A percentile compares a stretch with the other conserved stretches of the same genome.
These are phyloP conservation scores for Quercus phellos DNA, from an alignment of 331 rosid species.

Conservation along the genomic window DNA sequence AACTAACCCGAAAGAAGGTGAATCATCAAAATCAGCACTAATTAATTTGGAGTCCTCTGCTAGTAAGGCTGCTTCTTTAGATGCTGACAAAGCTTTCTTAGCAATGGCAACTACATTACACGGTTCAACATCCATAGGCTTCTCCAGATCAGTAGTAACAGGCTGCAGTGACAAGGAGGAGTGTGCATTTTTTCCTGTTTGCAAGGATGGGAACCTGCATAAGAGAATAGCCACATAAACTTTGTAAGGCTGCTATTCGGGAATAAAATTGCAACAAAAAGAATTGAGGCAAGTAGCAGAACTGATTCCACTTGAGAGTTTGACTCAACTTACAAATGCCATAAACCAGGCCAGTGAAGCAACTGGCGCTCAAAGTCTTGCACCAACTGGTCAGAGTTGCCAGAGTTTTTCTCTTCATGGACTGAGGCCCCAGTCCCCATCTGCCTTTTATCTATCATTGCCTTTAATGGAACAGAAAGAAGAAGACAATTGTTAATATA, in stretches of 20 bases:
- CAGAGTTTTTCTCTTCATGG: conserved; percentile 27
- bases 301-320: not conserved
- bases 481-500: not conserved
- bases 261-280: not conserved
- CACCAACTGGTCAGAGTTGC: conserved; percentile 21
- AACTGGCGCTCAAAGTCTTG: conserved; percentile 32
- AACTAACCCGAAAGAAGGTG: conserved; percentile 31
- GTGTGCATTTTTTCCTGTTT: conserved; percentile 20
- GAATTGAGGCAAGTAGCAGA: not conserved
- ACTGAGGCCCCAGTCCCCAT: conserved; percentile 22
- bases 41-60: conserved; percentile 38
- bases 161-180: conserved; percentile 13
- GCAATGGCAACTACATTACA: conserved; percentile 52
- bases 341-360: conserved; percentile 34
- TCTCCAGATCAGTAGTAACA: not conserved
- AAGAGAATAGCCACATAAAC: not conserved
- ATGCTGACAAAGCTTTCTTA: conserved; percentile 63
- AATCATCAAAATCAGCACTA: conserved; percentile 25
- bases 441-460: conserved; percentile 25
- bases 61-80: conserved; percentile 58
- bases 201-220: conserved; percentile 55
- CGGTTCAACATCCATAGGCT: conserved; percentile 16
- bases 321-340: conserved; percentile 35
- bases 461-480: conserved; percentile 27
- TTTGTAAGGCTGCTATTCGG: not conserved